Evolutionary conservation across 106 monocot genomes (phyloP), one percentile per base, ranked within the genome.

Genomic region (Agapanthus africanus): DNA sequence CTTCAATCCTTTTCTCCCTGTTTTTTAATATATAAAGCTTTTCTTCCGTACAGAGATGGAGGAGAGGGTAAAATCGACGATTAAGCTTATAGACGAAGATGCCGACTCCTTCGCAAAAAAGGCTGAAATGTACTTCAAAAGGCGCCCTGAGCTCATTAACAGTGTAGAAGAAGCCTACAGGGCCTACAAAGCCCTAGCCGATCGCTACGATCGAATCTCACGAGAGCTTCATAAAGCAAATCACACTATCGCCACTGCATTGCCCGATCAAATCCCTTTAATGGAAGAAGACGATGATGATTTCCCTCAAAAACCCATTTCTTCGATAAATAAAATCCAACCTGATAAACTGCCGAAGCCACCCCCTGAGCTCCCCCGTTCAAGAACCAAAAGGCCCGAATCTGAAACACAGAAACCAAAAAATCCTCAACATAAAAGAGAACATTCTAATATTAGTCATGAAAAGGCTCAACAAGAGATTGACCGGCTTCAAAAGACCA

Each of bases 181-280:
- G 39, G 57, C 78, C 32, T 78, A 78, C 72, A 71, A 72, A 31
- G 59, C 78, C 0, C 37, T 78, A 23, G 78, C 79, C 3, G 79
- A 79, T 18, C 32, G 73, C 2, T 79, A 62, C 3, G 79, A 79
- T 23, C 59, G 73, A 2, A 68, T 79, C 22, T 79, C 79, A 21
- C 62, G 73, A 16, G 79, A 79, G 36, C 68, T 79, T 6, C 79
- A 78, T 65, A 78, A 78, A 40, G 78, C 78, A 39, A 78, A 78
- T 30, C 66, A 78, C 49, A 67, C 66, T 11, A 33, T 78, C 6
- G 72, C 72, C 10, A 44, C 78, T 14, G 72, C 59, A 30, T 61
- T 72, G 21, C 78, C 78, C 4, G 78, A 72, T 10, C 78, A 78
- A 40, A 66, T 78, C 21, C 73, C 73, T 38, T 35, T 67, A 4